These are phyloP conservation scores for Clonostachys sp. DNA, from an alignment of 2,329 filamentous ascomycete genomes.

Conservation along the genomic window DNA sequence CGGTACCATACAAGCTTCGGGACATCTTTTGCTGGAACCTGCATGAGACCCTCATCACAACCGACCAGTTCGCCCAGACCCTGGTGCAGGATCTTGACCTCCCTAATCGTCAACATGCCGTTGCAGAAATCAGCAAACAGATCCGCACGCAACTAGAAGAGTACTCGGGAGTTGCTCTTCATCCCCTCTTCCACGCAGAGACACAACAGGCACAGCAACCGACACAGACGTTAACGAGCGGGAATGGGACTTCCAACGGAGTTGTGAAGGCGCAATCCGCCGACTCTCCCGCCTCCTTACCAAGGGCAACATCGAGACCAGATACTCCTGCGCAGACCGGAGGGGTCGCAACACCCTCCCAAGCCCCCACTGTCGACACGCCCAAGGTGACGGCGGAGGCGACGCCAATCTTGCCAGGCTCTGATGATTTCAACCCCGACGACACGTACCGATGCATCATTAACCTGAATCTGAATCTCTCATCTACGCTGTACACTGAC, in stretches of 20 bases:
- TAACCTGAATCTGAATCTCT: constrained; percentile 83
- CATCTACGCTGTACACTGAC: constrained; percentile 89
- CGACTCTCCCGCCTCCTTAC: constrained; percentile 27
- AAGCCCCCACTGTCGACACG: constrained; percentile 22
- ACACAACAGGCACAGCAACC: constrained; percentile 17
- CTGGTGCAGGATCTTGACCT: constrained; percentile 93
- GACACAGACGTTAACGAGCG: neutral
- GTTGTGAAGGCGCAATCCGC: neutral
- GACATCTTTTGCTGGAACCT: constrained; percentile 98
- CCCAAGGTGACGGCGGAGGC: constrained; percentile 66
- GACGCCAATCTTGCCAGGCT: constrained; percentile 52
- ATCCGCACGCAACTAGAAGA: constrained; percentile 95
- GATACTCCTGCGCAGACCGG: constrained; percentile 54
- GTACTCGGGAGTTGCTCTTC: constrained; percentile 89
- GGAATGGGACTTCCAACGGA: constrained; percentile 8
- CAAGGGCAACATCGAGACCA: constrained; percentile 36
- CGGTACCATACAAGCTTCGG: constrained; percentile 81
- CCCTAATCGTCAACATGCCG: constrained; percentile 65
- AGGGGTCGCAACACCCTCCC: constrained; percentile 39
- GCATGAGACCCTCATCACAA: constrained; percentile 89
- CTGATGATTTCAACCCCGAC: constrained; percentile 79
- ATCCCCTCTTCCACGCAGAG: constrained; percentile 79
- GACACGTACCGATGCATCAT: constrained; percentile 94
- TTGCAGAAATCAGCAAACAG: constrained; percentile 83
- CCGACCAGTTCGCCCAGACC: constrained; percentile 88